Evolutionary conservation across 2,329 filamentous ascomycete species (phyloP), one percentile per base, ranked within the genome.

Genomic region (Cordyceps tenuipes): DNA sequence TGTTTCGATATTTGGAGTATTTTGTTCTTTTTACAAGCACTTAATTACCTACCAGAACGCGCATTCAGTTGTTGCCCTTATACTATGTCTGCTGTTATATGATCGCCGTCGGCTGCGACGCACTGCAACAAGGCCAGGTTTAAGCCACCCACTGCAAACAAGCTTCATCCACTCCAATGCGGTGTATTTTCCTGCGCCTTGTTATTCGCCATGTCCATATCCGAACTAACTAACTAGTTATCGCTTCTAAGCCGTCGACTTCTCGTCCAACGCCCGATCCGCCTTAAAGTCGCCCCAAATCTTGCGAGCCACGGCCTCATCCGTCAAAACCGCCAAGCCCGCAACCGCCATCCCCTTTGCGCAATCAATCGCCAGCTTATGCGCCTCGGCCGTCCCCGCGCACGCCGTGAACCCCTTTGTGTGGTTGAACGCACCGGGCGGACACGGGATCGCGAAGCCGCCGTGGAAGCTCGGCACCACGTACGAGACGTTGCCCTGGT

Each of bases 361-460:
- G 21, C 47, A 47, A 10, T 48, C 47, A 21, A 58, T 58, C 12
- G 46, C 29, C 17, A 58, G 47, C 26, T 58, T 48, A 15, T 58
- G 47, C 5, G 56, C 56, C n/a, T 58, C 56, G 17, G 17, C 46
- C 15, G 56, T 58, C n/a, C 46, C 56, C n/a, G 56, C 56, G 43
- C 56, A 58, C n/a, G 56, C 56, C 5, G 56, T 58, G 36, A 58
- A 58, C n/a, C 46, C 46, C 21, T 58, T 58, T 10, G 56, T 58
- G 23, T 58, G 56, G 47, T 58, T 58, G 23, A 26, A 58, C 12
- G 56, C 56, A 34, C 47, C 56, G 1, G 56, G 56, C 5, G 56
- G 56, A 21, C 56, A 58, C 7, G 56, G 56, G 19, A 58, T 58
- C 2, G 56, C 29, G 23, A 58, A 58, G 13, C 56, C 56, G n/a